Evolutionary conservation across 2,329 filamentous ascomycete species (phyloP), one percentile per base, ranked within the genome.

Genomic region (Ophiostoma sp.): DNA sequence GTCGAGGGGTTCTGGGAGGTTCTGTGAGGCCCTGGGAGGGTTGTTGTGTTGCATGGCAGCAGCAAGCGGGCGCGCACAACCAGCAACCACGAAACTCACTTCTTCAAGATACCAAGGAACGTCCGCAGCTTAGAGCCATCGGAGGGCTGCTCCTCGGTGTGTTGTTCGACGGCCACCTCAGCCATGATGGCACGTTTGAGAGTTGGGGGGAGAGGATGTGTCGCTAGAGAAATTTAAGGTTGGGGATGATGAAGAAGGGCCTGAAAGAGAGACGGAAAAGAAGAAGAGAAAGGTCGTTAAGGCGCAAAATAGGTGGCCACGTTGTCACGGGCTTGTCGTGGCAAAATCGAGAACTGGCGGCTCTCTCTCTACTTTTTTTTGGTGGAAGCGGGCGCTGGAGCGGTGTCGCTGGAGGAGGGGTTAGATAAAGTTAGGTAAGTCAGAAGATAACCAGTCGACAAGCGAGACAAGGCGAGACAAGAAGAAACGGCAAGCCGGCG

Each of bases 121-220:
- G 93, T 97, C 83, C 90, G 92, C 79, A 98, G 85, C 86, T 97
- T 97, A 77, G 93, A 95, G 77, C 89, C 90, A 74, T 98, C 95
- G 84, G 93, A 94, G 77, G 42, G 42, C 15, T 87, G 86, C 31
- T 80, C 76, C 77, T 87, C 85, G 73, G 87, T 85, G 19, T 82
- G 77, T 39, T 82, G 77, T 42, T 80, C 75, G 48, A 81, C 73
- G 75, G 78, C 69, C 78, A 78, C 72, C 78, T 80, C 75, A 42
- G 78, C 66, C 73, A 77, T 75, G 68, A 25, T 75, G 73, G 69
- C 57, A 63, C 39, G 19, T 33, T 36, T 17, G 11, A 31, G 55
- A 57, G 50, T 3, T 25, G 61, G 61, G 57, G 6, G 8, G 31
- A 12, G 12, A 22, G 19, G 31, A 12, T 12, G n/a, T n/a, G n/a